phyloP scores from a whole-genome alignment of 176 grass and related monocot species.

The Avena atlantica region DNA sequence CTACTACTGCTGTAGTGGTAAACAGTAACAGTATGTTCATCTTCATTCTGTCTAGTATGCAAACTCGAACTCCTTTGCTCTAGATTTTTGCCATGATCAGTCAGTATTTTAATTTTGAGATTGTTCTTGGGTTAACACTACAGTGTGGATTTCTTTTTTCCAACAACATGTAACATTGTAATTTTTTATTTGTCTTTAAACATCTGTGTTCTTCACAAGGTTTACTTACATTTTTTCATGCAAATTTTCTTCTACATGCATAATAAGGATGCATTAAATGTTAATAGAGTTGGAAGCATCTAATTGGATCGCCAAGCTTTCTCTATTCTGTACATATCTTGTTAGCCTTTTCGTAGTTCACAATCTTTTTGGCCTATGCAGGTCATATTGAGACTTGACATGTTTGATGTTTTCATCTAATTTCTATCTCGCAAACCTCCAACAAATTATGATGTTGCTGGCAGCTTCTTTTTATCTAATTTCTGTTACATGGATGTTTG shows the following conservation, averaged over 20 bases:
- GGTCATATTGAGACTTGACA: constrained; percentile 7
- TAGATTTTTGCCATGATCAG: constrained; percentile 12
- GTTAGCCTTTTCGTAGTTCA: not conserved
- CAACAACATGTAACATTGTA: not conserved
- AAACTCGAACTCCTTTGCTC: constrained; percentile 5
- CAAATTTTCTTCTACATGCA: not conserved
- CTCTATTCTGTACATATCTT: not conserved
- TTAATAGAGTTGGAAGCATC: not conserved
- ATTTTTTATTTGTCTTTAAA: not conserved
- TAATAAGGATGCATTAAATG: not conserved
- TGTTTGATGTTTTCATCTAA: not conserved
- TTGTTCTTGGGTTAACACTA: not conserved
- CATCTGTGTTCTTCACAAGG: not conserved
- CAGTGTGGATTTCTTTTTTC: not conserved
- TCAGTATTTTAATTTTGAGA: constrained; percentile 8
- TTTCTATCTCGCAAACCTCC: not conserved
- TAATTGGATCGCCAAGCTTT: constrained; percentile 22
- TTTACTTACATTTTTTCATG: constrained; percentile 14
- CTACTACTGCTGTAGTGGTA: constrained; percentile 30
- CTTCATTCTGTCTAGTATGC: constrained; percentile 21
- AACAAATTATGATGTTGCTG: not conserved
- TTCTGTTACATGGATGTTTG: not conserved
- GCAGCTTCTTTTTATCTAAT: constrained; percentile 7
- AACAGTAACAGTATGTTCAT: constrained; percentile 33
- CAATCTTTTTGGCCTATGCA: not conserved